Evolutionary conservation across 2,329 filamentous ascomycete genomes (phyloP).

Genomic region (Alternaria triticimaculans): DNA sequence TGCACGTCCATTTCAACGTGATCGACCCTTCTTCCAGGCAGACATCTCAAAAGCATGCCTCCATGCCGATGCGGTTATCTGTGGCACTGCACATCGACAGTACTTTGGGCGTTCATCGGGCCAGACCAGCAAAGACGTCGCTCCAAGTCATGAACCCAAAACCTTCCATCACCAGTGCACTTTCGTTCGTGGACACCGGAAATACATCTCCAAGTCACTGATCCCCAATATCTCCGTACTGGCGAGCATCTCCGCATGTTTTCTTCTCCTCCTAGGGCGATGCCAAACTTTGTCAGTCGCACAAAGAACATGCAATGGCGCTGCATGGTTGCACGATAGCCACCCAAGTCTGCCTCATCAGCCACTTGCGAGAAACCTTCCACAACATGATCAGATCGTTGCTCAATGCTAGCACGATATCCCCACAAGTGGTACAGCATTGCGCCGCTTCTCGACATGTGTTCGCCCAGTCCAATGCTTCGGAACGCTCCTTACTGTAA

Average conservation of each 20-base stretch:
- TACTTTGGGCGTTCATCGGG: neutral
- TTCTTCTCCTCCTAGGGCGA: conserved; percentile 11
- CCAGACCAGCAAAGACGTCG: neutral
- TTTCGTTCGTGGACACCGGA: neutral
- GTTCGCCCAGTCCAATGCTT: conserved; percentile 17
- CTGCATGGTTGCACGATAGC: conserved; percentile 16
- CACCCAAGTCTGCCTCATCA: conserved; percentile 12
- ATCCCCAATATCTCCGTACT: neutral
- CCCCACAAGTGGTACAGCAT: conserved; percentile 38
- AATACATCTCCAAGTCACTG: neutral
- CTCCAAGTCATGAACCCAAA: conserved; percentile 5
- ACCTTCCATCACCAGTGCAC: neutral
- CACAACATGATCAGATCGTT: conserved; percentile 24
- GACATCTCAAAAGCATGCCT: conserved; percentile 3
- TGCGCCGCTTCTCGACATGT: conserved; percentile 32
- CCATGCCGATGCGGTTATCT: conserved; percentile 7
- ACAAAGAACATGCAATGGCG: conserved; percentile 17
- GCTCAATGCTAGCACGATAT: conserved; percentile 25
- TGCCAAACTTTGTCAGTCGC: conserved; percentile 11
- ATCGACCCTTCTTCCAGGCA: neutral
- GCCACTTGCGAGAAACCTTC: conserved; percentile 24
- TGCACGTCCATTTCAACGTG: conserved; percentile 2
- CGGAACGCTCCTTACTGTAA: conserved; percentile 18
- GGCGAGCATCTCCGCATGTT: conserved; percentile 25
- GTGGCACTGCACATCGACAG: neutral